phyloP scores from a whole-genome alignment of 176 grass and related monocot genomes.

The Guadua angustifolia region DNA sequence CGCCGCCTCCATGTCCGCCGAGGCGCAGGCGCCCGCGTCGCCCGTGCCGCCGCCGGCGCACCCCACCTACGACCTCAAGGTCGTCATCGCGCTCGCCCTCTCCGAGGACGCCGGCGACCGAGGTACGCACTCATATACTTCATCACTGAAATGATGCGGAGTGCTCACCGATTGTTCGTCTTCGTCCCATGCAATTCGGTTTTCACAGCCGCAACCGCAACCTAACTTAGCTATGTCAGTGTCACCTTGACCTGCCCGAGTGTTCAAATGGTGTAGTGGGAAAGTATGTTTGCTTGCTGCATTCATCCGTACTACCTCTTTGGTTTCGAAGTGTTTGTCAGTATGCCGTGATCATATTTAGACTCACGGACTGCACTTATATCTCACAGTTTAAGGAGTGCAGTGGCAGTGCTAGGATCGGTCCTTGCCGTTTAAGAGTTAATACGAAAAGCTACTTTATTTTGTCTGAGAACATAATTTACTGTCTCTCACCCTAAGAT shows the following conservation, averaged over 20 bases:
- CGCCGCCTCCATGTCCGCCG: constrained; percentile 32
- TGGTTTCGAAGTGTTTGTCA: background rate
- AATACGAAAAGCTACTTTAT: background rate
- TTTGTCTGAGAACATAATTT: background rate
- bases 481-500: background rate
- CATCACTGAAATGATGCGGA: background rate
- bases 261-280: background rate
- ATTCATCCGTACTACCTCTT: background rate
- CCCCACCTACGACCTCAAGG: constrained; percentile 85
- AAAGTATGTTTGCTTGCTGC: background rate
- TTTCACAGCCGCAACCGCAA: background rate
- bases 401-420: background rate
- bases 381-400: background rate
- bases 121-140: constrained; percentile 41
- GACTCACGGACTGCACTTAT: too few relatives aligned
- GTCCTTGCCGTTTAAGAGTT: background rate
- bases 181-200: background rate
- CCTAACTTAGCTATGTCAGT: too few relatives aligned
- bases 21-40: constrained; percentile 10
- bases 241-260: background rate
- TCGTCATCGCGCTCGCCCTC: constrained; percentile 87
- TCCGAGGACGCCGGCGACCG: constrained; percentile 92
- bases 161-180: background rate
- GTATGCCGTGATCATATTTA: background rate
- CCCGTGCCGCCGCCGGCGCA: constrained; percentile 71